phyloP scores from a whole-genome alignment of 257 asterid species.

The Coffea eugenioides region DNA sequence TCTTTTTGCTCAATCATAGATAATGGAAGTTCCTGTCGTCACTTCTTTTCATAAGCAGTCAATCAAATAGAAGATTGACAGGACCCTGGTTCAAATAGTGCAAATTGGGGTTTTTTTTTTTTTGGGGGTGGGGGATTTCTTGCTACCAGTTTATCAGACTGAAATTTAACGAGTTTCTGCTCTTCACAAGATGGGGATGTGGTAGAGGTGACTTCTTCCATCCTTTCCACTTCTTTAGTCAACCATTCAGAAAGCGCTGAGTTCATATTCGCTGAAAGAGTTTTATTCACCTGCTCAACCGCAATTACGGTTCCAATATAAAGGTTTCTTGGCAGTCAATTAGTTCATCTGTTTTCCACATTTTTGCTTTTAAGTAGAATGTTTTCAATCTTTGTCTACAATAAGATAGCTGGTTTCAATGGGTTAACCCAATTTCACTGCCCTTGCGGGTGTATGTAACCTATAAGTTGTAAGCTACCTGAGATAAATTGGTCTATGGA shows the following conservation, averaged over 20 bases:
- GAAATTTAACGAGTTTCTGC: background rate
- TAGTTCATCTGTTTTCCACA: background rate
- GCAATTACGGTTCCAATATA: background rate
- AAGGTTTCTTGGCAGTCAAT: no score
- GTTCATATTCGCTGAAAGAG: background rate
- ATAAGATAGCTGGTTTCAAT: background rate
- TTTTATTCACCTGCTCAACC: background rate
- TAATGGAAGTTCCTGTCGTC: background rate
- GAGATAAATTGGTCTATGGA: background rate
- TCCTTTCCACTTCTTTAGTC: background rate
- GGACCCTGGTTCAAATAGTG: no score
- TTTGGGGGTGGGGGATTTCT: background rate
- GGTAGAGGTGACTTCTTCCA: slow-evolving; percentile 1
- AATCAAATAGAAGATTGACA: no score
- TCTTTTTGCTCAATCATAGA: background rate
- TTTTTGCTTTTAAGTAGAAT: background rate
- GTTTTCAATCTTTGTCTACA: background rate
- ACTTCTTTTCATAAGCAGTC: background rate
- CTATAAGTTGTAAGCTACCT: background rate
- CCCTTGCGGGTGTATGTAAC: background rate
- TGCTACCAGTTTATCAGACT: background rate
- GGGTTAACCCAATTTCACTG: background rate
- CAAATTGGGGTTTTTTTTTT: background rate
- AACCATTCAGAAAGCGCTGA: background rate
- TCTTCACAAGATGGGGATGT: background rate